phyloP scores from a whole-genome alignment of 306 rosid genomes.

The Prunus campanulata region DNA sequence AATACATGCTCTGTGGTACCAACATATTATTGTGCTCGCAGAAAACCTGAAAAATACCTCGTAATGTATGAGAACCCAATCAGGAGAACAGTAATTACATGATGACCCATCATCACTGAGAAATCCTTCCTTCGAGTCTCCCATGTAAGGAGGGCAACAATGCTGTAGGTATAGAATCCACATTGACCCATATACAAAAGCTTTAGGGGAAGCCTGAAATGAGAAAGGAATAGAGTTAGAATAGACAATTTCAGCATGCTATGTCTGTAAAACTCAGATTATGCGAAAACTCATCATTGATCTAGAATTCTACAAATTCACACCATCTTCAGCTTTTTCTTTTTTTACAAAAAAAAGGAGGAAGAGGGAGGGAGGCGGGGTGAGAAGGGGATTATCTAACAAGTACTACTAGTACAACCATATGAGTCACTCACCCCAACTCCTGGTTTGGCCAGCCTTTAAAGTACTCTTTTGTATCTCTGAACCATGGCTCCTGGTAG shows the following conservation, averaged over 20 bases:
- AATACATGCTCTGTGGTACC: neutral
- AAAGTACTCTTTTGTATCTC: conserved; percentile 57
- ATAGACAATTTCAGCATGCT: conserved; percentile 7
- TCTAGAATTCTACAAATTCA: neutral
- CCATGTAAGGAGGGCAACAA: conserved; percentile 86
- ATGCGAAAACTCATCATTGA: neutral
- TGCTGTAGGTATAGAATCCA: conserved; percentile 91
- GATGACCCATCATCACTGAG: conserved; percentile 95
- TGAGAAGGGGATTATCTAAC: neutral
- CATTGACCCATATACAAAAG: conserved; percentile 83
- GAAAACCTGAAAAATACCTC: conserved; percentile 49
- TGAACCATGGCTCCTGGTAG: conserved; percentile 79
- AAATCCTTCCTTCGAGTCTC: conserved; percentile 98
- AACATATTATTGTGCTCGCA: neutral
- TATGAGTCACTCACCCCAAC: conserved; percentile 59
- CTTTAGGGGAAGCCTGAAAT: conserved; percentile 66
- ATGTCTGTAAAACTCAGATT: neutral
- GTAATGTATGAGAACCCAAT: conserved; percentile 74
- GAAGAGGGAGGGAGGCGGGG: no score
- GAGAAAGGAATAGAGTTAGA: conserved; percentile 30
- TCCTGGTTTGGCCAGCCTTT: conserved; percentile 92
- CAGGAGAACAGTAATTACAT: conserved; percentile 74
- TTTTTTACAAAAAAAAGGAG: no score
- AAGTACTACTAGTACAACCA: conserved; percentile 1
- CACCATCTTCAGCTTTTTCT: no score